phyloP scores from a whole-genome alignment of 257 asterid species.

The Echites panduratus region DNA sequence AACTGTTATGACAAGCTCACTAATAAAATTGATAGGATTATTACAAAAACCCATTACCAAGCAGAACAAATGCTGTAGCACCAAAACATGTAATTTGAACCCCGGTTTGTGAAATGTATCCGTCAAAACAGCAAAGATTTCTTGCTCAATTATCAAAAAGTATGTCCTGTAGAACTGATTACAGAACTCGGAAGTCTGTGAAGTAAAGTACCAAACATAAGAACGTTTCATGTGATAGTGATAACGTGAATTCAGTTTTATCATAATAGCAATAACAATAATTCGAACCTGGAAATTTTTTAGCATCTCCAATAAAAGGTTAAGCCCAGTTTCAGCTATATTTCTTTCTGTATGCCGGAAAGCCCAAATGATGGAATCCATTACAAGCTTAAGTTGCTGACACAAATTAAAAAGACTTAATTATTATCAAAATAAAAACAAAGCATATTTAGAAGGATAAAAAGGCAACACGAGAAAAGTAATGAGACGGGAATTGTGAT shows the following conservation, averaged over 20 bases:
- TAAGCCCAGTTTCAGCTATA: slow-evolving; percentile 97
- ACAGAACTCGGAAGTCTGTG: slow-evolving; percentile 78
- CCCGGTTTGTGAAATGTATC: slow-evolving; percentile 98
- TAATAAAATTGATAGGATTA: slow-evolving; percentile 13
- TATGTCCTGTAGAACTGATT: slow-evolving; percentile 81
- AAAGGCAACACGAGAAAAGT: not conserved
- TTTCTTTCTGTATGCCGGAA: slow-evolving; percentile 98
- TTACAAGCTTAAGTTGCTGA: slow-evolving; percentile 94
- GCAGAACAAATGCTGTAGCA: slow-evolving; percentile 78
- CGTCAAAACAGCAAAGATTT: slow-evolving; percentile 82
- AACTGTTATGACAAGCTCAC: slow-evolving; percentile 13
- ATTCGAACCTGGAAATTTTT: slow-evolving; percentile 78
- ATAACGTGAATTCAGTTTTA: not conserved
- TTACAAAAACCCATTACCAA: slow-evolving; percentile 45
- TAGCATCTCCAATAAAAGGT: slow-evolving; percentile 82
- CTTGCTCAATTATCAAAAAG: slow-evolving; percentile 85
- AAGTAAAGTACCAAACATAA: slow-evolving; percentile 26
- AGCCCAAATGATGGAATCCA: slow-evolving; percentile 99
- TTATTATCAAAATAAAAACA: slow-evolving; percentile 9
- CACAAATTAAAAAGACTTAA: slow-evolving; percentile 13
- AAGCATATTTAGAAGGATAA: not conserved
- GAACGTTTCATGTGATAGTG: not conserved
- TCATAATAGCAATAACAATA: not conserved
- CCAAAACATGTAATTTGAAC: slow-evolving; percentile 83
- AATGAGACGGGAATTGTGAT: not conserved